These are phyloP conservation scores for Guadua angustifolia DNA, from an alignment of 176 grass and related monocot species.

Conservation along the genomic window DNA sequence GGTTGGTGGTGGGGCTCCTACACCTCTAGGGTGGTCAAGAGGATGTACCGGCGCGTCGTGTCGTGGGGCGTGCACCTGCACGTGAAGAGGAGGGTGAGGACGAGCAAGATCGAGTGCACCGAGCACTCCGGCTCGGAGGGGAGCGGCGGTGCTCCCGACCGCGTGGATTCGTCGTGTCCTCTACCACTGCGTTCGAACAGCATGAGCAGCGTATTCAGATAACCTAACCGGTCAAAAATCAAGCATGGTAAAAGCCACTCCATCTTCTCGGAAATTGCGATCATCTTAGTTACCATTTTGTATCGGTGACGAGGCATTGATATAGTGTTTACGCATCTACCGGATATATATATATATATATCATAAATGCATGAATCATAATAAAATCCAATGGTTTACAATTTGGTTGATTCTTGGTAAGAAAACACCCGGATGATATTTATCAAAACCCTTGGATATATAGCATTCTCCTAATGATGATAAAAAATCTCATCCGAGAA, in stretches of 20 bases:
- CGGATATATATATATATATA: too few species aligned
- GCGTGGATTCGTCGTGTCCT: too few species aligned
- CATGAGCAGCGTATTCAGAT: background rate
- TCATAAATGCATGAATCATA: too few species aligned
- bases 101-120: conserved; percentile 82
- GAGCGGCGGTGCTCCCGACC: conserved; percentile 2
- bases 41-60: conserved; percentile 50
- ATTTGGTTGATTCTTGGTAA: too few species aligned
- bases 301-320: too few species aligned
- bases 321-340: too few species aligned
- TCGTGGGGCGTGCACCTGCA: conserved; percentile 50
- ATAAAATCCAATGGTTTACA: too few species aligned
- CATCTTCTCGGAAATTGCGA: too few species aligned
- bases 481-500: background rate
- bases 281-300: too few species aligned
- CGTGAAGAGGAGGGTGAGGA: conserved; percentile 52
- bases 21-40: conserved; percentile 7
- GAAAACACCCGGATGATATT: too few species aligned
- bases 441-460: too few species aligned
- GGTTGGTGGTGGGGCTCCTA: conserved; percentile 37
- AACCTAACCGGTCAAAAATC: background rate
- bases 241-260: too few species aligned
- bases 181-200: background rate
- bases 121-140: conserved; percentile 54
- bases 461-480: background rate